These are phyloP conservation scores for Lentinula novae-zelandiae DNA, from an alignment of 1,284 basidiomycete genomes.

Conservation along the genomic window DNA sequence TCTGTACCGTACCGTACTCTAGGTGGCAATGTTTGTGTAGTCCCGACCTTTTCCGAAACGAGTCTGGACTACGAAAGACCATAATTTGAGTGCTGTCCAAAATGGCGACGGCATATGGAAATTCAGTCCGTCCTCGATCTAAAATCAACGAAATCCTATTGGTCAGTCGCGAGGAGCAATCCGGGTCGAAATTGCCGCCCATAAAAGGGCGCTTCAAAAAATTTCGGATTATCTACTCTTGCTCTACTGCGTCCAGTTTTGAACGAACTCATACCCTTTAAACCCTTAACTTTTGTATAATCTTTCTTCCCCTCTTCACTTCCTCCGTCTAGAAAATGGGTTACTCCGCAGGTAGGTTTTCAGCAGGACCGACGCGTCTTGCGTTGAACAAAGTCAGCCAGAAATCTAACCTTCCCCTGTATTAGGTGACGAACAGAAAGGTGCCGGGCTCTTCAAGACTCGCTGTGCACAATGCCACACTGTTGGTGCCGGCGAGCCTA, in stretches of 20 bases:
- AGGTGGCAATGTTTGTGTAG: too few relatives aligned
- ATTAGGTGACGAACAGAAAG: conserved; percentile 84
- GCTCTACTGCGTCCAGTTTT: conserved; percentile 13
- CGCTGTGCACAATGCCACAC: conserved; percentile 99
- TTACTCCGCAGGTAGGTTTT: conserved; percentile 36
- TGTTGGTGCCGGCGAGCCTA: conserved; percentile 74
- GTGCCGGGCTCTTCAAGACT: conserved; percentile 92
- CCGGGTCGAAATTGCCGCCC: conserved; percentile 24
- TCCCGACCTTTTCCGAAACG: background rate
- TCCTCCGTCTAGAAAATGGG: conserved; percentile 31
- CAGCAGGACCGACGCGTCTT: background rate
- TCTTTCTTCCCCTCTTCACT: conserved; percentile 15
- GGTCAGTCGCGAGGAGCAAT: conserved; percentile 27
- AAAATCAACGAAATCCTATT: conserved; percentile 21
- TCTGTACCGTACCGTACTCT: too few relatives aligned
- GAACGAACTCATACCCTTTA: conserved; percentile 20
- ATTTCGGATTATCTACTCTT: conserved; percentile 8
- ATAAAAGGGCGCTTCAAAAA: background rate
- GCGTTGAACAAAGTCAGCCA: background rate
- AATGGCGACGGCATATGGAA: background rate
- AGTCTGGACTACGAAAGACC: background rate
- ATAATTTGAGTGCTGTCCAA: background rate
- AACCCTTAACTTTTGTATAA: conserved; percentile 19
- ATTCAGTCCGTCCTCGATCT: background rate
- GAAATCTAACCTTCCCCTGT: background rate